These are phyloP conservation scores for Agarophyton chilense DNA, from an alignment of 23 red algal species.

Conservation along the genomic window DNA sequence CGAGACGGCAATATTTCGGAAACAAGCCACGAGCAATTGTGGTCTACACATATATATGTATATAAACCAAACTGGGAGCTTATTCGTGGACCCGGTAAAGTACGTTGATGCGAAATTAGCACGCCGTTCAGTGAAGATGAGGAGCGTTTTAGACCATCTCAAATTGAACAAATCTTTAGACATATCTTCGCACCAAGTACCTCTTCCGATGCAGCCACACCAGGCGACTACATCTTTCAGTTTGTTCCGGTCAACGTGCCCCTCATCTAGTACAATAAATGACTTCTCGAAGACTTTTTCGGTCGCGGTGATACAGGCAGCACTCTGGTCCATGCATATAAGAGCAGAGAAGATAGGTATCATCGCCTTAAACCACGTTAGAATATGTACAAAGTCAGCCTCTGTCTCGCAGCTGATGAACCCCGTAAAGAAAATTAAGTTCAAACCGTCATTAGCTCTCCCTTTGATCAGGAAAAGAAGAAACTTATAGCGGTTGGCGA, in stretches of 20 bases:
- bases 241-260: neutral
- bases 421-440: neutral
- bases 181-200: no score
- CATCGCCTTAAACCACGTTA: constrained; percentile 8
- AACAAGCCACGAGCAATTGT: no score
- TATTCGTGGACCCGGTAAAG: no score
- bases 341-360: constrained; percentile 1
- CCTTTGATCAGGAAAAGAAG: neutral
- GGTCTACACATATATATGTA: no score
- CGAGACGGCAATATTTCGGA: no score
- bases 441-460: constrained; percentile 12
- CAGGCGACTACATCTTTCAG: neutral
- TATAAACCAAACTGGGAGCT: no score
- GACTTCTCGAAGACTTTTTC: constrained; percentile 18
- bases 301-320: constrained; percentile 9
- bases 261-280: neutral
- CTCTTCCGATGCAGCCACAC: no score
- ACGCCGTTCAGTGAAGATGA: no score
- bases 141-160: no score
- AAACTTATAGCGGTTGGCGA: neutral
- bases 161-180: no score
- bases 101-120: no score
- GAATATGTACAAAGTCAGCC: constrained; percentile 1
- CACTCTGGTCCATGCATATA: constrained; percentile 11
- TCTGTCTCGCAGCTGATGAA: constrained; percentile 3